These are phyloP conservation scores for Hondaea fermentalgiana DNA, from an alignment of 108 stramenopile species.

Conservation along the genomic window DNA sequence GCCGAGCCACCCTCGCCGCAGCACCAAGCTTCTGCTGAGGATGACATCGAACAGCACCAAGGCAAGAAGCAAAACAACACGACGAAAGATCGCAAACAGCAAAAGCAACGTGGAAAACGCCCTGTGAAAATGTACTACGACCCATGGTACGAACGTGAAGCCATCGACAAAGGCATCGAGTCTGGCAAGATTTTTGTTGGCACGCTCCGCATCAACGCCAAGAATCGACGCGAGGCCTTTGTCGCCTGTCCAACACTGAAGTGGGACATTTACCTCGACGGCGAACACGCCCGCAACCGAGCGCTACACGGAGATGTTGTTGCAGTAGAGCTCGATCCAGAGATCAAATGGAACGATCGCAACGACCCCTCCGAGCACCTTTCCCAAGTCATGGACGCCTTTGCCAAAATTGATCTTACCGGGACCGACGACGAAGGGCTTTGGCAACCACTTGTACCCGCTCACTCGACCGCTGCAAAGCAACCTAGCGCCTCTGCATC, in stretches of 20 bases:
- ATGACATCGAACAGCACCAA: background rate
- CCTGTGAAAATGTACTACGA: background rate
- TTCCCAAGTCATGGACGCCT: background rate
- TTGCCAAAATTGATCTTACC: background rate
- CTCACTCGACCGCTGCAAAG: background rate
- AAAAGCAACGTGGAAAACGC: background rate
- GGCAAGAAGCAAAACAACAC: background rate
- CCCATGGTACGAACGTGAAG: background rate
- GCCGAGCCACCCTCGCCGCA: no score
- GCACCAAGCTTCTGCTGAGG: no score
- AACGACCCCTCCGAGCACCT: background rate
- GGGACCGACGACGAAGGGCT: background rate
- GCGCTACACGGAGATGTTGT: slow-evolving; percentile 75
- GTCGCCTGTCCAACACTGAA: background rate
- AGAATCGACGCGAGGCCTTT: background rate
- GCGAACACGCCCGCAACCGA: slow-evolving; percentile 60
- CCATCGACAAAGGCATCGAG: background rate
- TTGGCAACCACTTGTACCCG: background rate
- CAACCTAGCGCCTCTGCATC: background rate
- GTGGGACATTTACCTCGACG: slow-evolving; percentile 56
- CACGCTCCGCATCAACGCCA: slow-evolving; percentile 3
- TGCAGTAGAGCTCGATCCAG: slow-evolving; percentile 58
- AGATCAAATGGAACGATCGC: background rate
- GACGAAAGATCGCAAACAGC: background rate
- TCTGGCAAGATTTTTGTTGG: background rate